phyloP scores from a whole-genome alignment of 2,329 filamentous ascomycete species.

The Aspergillus melleus region DNA sequence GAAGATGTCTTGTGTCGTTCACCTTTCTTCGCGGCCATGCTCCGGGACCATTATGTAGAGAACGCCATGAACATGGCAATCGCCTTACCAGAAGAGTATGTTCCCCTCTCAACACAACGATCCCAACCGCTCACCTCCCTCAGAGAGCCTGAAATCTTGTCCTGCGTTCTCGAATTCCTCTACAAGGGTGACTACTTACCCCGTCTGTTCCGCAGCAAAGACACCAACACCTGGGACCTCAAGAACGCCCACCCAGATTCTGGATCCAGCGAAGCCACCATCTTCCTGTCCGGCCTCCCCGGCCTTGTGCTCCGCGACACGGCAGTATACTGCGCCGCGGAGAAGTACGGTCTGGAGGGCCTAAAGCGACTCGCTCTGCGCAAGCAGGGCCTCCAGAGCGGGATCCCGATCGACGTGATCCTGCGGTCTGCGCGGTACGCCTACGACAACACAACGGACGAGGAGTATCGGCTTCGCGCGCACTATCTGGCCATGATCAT shows the following conservation, averaged over 20 bases:
- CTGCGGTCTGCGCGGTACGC: conserved; percentile 91
- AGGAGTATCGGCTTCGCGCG: conserved; percentile 87
- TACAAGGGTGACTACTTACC: conserved; percentile 98
- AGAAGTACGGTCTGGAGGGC: conserved; percentile 86
- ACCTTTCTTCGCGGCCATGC: conserved; percentile 74
- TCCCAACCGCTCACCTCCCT: not conserved
- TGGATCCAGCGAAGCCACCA: conserved; percentile 70
- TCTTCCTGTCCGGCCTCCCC: conserved; percentile 72
- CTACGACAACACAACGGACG: conserved; percentile 92
- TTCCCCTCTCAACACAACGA: not conserved
- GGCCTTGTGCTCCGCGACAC: conserved; percentile 86
- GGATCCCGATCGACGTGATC: conserved; percentile 89
- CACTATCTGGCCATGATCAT: conserved; percentile 98
- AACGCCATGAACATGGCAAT: conserved; percentile 71
- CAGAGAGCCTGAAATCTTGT: conserved; percentile 90
- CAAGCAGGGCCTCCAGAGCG: conserved; percentile 91
- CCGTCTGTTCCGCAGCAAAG: conserved; percentile 82
- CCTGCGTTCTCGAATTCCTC: conserved; percentile 90
- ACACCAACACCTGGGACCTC: conserved; percentile 83
- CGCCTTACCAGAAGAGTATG: conserved; percentile 66
- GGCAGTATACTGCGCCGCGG: conserved; percentile 88
- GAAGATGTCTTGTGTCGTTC: conserved; percentile 87
- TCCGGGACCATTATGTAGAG: conserved; percentile 72
- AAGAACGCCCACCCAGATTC: conserved; percentile 62
- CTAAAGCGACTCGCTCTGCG: conserved; percentile 87